These are phyloP conservation scores for Sarocladiaceae sp. DNA, from an alignment of 2,329 filamentous ascomycete species.

Conservation along the genomic window DNA sequence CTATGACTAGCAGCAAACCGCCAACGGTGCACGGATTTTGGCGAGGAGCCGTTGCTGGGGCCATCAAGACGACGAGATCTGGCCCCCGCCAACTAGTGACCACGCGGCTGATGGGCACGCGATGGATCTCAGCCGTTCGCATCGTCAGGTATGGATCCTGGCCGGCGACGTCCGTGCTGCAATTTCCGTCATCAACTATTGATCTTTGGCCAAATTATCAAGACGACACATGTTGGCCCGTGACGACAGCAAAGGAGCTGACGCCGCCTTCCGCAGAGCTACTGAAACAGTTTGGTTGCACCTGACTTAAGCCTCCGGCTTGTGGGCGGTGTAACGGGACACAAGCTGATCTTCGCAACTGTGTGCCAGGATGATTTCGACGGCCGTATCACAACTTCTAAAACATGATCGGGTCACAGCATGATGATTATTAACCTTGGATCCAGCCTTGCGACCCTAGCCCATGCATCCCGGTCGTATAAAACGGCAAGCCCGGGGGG, in stretches of 20 bases:
- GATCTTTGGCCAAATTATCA: too few species aligned
- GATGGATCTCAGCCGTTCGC: too few species aligned
- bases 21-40: too few species aligned
- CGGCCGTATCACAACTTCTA: neutral
- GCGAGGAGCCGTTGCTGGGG: too few species aligned
- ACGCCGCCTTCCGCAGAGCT: neutral
- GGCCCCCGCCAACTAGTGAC: conserved; percentile 2
- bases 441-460: neutral
- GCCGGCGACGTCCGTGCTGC: neutral
- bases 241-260: too few species aligned
- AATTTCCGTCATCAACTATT: conserved; percentile 4
- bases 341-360: neutral
- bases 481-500: neutral
- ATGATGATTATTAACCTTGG: neutral
- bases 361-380: neutral
- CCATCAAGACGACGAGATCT: too few species aligned
- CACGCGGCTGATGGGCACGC: conserved; percentile 2
- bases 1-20: too few species aligned
- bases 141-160: neutral
- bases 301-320: neutral
- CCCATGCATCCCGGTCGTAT: neutral
- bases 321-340: neutral
- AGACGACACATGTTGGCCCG: too few species aligned
- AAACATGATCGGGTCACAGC: neutral
- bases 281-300: conserved; percentile 1